These are phyloP conservation scores for Daldinia sp. DNA, from an alignment of 2,329 filamentous ascomycete species.

Conservation along the genomic window DNA sequence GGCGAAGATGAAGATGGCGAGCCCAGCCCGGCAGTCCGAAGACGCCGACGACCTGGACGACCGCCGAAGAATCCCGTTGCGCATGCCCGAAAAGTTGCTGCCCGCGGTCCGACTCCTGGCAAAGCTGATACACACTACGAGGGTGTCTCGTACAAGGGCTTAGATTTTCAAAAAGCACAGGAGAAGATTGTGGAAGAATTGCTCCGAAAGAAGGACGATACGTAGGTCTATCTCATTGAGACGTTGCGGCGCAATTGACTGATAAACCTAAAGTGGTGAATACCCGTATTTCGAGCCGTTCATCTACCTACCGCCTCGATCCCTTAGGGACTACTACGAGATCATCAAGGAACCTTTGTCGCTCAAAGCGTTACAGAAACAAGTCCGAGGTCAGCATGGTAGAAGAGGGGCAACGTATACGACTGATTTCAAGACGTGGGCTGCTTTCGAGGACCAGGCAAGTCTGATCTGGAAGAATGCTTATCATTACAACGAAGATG, in stretches of 20 bases:
- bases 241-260: slow-evolving; percentile 19
- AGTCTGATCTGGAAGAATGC: slow-evolving; percentile 89
- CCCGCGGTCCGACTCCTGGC: slow-evolving; percentile 47
- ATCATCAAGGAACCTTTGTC: slow-evolving; percentile 84
- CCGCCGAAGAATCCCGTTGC: slow-evolving; percentile 47
- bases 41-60: slow-evolving; percentile 46
- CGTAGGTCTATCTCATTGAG: slow-evolving; percentile 55
- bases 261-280: slow-evolving; percentile 63
- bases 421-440: slow-evolving; percentile 82
- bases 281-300: slow-evolving; percentile 78
- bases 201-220: slow-evolving; percentile 71
- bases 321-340: slow-evolving; percentile 85
- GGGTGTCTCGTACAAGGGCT: slow-evolving; percentile 70
- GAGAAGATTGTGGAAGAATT: slow-evolving; percentile 84
- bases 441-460: slow-evolving; percentile 79
- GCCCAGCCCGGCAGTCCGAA: slow-evolving; percentile 25
- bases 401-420: slow-evolving; percentile 69
- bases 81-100: slow-evolving; percentile 43
- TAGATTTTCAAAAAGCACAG: slow-evolving; percentile 84
- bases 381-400: slow-evolving; percentile 76
- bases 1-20: slow-evolving; percentile 36
- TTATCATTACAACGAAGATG: slow-evolving; percentile 89
- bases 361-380: slow-evolving; percentile 78
- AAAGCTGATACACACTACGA: slow-evolving; percentile 64
- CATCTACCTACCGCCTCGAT: slow-evolving; percentile 77